phyloP scores from a whole-genome alignment of 1,284 basidiomycete genomes.

The Pyrrhoderma lamaoense region DNA sequence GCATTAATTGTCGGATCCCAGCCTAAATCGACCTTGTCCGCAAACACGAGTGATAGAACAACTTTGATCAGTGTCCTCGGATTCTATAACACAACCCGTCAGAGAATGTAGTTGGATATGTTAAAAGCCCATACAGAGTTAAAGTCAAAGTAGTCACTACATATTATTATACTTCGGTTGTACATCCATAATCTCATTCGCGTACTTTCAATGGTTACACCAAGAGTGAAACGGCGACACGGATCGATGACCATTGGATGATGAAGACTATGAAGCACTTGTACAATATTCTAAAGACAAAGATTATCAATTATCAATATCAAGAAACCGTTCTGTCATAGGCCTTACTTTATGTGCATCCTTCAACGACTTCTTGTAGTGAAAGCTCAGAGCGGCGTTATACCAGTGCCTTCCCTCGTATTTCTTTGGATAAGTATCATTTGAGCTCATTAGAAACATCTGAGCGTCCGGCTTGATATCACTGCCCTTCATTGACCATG shows the following conservation, averaged over 20 bases:
- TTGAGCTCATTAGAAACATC: no score
- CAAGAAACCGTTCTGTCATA: no score
- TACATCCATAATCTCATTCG: neutral
- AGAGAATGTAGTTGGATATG: neutral
- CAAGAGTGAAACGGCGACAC: neutral
- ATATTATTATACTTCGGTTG: neutral
- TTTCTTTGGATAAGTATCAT: no score
- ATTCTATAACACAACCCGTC: neutral
- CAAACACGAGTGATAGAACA: neutral
- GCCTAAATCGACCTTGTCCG: neutral
- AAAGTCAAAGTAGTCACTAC: neutral
- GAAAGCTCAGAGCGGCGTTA: no score
- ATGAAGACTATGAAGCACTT: slow-evolving; percentile 5
- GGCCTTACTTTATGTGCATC: no score
- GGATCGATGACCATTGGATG: neutral
- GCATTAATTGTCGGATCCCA: slow-evolving; percentile 6
- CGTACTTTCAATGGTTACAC: neutral
- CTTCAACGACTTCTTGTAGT: no score
- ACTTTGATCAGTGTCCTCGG: neutral
- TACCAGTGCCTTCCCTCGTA: no score
- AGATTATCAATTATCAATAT: no score
- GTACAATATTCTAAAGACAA: neutral
- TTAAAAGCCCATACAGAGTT: neutral
- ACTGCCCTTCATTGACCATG: no score
- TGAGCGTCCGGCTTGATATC: no score